Evolutionary conservation across 2,329 filamentous ascomycete species (phyloP).

Genomic region (Penicillium sp.): DNA sequence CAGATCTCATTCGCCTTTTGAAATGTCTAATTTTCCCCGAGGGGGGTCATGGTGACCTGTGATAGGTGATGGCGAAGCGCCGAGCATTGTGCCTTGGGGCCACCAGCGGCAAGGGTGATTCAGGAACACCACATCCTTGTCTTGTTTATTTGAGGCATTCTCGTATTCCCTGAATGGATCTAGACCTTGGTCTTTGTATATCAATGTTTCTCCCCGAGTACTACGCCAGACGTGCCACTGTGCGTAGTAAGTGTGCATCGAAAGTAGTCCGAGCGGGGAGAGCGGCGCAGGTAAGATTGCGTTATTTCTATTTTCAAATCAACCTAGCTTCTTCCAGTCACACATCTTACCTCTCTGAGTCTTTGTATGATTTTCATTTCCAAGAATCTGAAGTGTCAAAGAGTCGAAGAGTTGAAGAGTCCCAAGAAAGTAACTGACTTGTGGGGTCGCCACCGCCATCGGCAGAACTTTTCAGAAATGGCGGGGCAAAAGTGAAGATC

Average conservation of each 20-base stretch:
- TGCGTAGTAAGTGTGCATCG: background rate
- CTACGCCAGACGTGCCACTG: background rate
- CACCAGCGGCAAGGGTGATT: conserved; percentile 10
- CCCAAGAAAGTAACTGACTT: background rate
- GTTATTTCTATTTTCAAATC: background rate
- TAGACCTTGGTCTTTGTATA: background rate
- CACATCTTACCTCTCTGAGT: background rate
- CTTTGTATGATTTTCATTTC: background rate
- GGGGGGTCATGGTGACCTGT: conserved; percentile 4
- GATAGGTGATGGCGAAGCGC: conserved; percentile 24
- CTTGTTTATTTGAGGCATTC: background rate
- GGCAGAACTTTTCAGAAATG: conserved; percentile 28
- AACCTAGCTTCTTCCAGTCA: background rate
- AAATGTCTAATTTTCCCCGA: background rate
- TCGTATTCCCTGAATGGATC: background rate
- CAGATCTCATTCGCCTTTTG: conserved; percentile 8
- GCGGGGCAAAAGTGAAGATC: conserved; percentile 24
- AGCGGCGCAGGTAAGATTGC: background rate
- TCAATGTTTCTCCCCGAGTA: background rate
- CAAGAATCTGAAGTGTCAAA: background rate
- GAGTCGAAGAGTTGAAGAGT: background rate
- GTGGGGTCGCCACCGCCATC: conserved; percentile 20
- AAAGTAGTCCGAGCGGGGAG: background rate
- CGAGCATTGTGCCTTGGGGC: conserved; percentile 8
- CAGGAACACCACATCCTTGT: background rate